Evolutionary conservation across 345 rosid genomes (phyloP).

Genomic region (Noccaea caerulescens): DNA sequence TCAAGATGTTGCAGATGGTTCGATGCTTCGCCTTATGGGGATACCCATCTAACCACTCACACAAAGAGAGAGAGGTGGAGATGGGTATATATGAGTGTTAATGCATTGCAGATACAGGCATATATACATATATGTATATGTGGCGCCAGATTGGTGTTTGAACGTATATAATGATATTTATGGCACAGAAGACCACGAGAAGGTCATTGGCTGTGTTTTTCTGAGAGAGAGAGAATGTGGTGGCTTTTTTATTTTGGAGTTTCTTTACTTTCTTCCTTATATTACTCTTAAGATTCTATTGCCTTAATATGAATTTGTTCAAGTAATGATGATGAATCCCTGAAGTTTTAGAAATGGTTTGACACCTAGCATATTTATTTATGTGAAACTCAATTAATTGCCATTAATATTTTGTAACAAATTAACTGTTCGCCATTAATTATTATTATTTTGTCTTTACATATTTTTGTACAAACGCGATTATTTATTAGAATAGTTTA

Average conservation of each 20-base stretch:
- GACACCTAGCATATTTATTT: background rate
- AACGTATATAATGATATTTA: slow-evolving; percentile 33
- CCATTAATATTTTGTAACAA: background rate
- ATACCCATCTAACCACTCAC: slow-evolving; percentile 44
- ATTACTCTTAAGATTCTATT: background rate
- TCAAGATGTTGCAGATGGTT: slow-evolving; percentile 45
- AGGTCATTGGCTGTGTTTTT: slow-evolving; percentile 35
- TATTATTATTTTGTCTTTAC: background rate
- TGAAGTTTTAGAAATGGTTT: background rate
- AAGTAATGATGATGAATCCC: background rate
- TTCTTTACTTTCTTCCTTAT: slow-evolving; percentile 16
- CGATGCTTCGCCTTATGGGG: slow-evolving; percentile 40
- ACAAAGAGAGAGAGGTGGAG: slow-evolving; percentile 37
- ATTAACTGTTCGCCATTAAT: background rate
- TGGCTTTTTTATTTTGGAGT: slow-evolving; percentile 28
- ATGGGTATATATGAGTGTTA: slow-evolving; percentile 16
- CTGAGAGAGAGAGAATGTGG: slow-evolving; percentile 22
- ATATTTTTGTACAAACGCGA: background rate
- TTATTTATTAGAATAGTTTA: background rate
- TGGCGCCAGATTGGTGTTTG: slow-evolving; percentile 44
- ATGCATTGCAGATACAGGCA: slow-evolving; percentile 1
- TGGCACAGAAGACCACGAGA: slow-evolving; percentile 50
- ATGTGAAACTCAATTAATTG: background rate
- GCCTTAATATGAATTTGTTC: background rate
- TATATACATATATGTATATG: slow-evolving; percentile 17